Evolutionary conservation across 495 filamentous ascomycete species (phyloP), one percentile per base, ranked within the genome.

Genomic region (Tuber borchii): DNA sequence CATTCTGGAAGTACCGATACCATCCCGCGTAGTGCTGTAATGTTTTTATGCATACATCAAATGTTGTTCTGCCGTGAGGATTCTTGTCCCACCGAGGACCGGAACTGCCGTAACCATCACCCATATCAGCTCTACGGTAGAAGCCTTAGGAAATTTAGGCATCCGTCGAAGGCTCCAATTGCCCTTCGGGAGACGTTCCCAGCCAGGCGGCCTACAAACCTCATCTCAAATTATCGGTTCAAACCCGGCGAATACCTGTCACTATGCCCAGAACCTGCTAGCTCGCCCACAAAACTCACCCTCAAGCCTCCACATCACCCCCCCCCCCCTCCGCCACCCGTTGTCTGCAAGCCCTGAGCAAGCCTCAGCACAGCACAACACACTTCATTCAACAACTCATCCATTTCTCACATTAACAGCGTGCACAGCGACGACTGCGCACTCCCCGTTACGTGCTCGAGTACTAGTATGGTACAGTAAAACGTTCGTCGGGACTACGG

Each of bases 301-400:
- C 12, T 0, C n/a, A 65, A 61, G 14, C 56, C 56, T 31, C 56
- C 56, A 65, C 56, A 65, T 65, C 56, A 65, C 8, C 48, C 22
- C 48, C 48, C 48, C 48, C 51, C 5, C 34, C 51, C 20, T 65
- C 56, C 26, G 56, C 56, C 56, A 65, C 56, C 56, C 10, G 12
- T 31, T 31, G 56, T n/a, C 56, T 65, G 56, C 26, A 17, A 65
- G 26, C n/a, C 56, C 56, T 65, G 56, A 65, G 12, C 12, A 14
- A 65, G 56, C 56, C 56, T 65, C 56, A 65, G 26, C n/a, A 65
- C 56, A 65, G 56, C 56, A 65, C n/a, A 65, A 65, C 56, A 65
- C 56, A 31, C 56, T 31, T 31, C 56, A 26, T 31, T 65, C 56
- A 65, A 65, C 56, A 65, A 65, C 56, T 65, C 56, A 65, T 17